phyloP scores from a whole-genome alignment of 2,329 filamentous ascomycete species.

The Paraconiothyrium sp. region DNA sequence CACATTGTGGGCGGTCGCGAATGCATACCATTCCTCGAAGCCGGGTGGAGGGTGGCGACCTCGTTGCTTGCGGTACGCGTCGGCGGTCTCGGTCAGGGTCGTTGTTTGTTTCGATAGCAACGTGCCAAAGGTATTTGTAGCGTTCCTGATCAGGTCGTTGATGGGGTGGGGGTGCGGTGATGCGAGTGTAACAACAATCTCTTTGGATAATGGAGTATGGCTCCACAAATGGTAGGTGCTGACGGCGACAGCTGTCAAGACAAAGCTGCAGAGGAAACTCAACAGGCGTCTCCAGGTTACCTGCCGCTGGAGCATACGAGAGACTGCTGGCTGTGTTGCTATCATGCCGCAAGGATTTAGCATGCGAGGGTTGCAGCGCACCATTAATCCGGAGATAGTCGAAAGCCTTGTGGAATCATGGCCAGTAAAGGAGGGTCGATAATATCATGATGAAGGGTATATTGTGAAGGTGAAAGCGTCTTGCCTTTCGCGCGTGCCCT shows the following conservation, averaged over 20 bases:
- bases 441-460: neutral
- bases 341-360: neutral
- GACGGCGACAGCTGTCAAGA: neutral
- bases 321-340: neutral
- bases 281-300: neutral
- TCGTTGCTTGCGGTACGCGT: constrained; percentile 54
- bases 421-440: neutral
- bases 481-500: neutral
- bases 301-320: neutral
- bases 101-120: constrained; percentile 50
- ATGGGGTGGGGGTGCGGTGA: constrained; percentile 46
- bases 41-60: constrained; percentile 61
- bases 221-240: neutral
- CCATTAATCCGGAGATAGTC: neutral
- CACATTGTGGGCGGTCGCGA: constrained; percentile 53
- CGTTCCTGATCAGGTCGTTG: constrained; percentile 47
- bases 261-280: neutral
- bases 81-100: constrained; percentile 50
- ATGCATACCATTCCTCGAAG: constrained; percentile 60
- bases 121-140: constrained; percentile 40
- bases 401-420: neutral
- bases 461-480: neutral
- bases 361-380: neutral
- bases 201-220: neutral
- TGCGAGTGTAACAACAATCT: neutral